A percentile compares a stretch with the other conserved stretches of the same genome.
Evolutionary conservation across 1,284 basidiomycete genomes (phyloP).

Genomic region (Termitomyces sp.): DNA sequence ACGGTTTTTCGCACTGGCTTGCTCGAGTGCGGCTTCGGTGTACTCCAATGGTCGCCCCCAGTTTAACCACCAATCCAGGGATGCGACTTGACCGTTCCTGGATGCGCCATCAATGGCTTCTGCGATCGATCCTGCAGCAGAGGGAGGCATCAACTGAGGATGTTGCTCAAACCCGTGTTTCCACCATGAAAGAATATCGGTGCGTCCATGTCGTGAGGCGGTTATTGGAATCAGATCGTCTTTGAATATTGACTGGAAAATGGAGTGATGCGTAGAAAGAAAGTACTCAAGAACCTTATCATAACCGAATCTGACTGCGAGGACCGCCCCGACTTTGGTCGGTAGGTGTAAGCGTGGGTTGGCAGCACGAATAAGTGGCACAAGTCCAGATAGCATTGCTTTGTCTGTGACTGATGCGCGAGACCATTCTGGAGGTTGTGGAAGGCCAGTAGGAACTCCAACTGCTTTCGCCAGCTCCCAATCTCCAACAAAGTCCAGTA

Average conservation of each 20-base stretch:
- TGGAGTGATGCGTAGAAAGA: slow-evolving; percentile 53
- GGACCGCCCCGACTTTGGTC: slow-evolving; percentile 60
- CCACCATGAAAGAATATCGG: slow-evolving; percentile 76
- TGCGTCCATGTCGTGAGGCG: slow-evolving; percentile 69
- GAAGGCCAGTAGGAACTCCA: slow-evolving; percentile 62
- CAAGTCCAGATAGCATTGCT: slow-evolving; percentile 59
- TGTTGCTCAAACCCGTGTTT: slow-evolving; percentile 56
- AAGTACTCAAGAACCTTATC: slow-evolving; percentile 70
- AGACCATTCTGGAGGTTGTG: slow-evolving; percentile 64
- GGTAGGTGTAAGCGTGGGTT: slow-evolving; percentile 52
- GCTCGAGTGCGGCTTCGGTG: slow-evolving; percentile 70
- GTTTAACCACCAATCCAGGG: slow-evolving; percentile 69
- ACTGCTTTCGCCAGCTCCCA: slow-evolving; percentile 79
- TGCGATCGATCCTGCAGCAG: slow-evolving; percentile 44
- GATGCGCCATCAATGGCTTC: slow-evolving; percentile 72
- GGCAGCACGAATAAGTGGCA: slow-evolving; percentile 53
- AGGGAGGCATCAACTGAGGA: slow-evolving; percentile 49
- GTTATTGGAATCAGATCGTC: slow-evolving; percentile 66
- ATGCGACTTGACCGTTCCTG: slow-evolving; percentile 56
- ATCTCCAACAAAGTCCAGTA: slow-evolving; percentile 70
- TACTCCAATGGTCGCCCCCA: slow-evolving; percentile 58
- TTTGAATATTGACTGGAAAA: slow-evolving; percentile 58
- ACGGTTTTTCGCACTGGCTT: slow-evolving; percentile 69
- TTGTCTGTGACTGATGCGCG: slow-evolving; percentile 63
- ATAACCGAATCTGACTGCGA: slow-evolving; percentile 69